phyloP scores from a whole-genome alignment of 2,329 filamentous ascomycete genomes.

The Aspergillus ibericus region DNA sequence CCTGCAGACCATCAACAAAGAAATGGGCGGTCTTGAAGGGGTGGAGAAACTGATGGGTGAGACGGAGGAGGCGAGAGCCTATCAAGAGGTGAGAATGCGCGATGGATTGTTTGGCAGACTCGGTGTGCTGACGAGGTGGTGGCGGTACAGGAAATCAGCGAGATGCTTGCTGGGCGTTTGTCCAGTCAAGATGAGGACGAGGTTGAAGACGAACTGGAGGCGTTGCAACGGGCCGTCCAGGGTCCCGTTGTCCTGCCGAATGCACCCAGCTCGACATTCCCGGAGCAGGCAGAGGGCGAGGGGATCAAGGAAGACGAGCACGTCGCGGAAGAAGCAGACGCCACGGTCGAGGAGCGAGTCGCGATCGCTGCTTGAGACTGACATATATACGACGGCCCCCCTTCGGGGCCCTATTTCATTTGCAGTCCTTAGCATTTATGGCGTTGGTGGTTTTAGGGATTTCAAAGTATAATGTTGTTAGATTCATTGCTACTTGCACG shows the following conservation, averaged over 20 bases:
- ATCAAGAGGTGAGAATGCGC: conserved; percentile 68
- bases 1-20: conserved; percentile 83
- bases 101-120: neutral
- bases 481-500: neutral
- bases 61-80: conserved; percentile 83
- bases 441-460: conserved; percentile 23
- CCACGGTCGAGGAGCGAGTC: conserved; percentile 23
- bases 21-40: conserved; percentile 92
- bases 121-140: conserved; percentile 6
- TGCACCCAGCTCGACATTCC: conserved; percentile 37
- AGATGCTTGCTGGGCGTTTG: conserved; percentile 84
- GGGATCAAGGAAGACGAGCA: conserved; percentile 30
- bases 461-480: conserved; percentile 3
- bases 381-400: neutral
- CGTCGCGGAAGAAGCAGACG: conserved; percentile 27
- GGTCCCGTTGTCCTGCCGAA: conserved; percentile 39
- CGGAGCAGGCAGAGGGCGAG: conserved; percentile 30
- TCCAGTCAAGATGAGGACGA: conserved; percentile 96
- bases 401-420: neutral
- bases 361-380: conserved; percentile 15
- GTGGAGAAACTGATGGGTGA: conserved; percentile 96
- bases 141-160: conserved; percentile 73
- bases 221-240: conserved; percentile 66
- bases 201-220: conserved; percentile 90
- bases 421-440: conserved; percentile 21